Evolutionary conservation across 352 stramenopile genomes (phyloP).

Genomic region (Pythium dissimile): DNA sequence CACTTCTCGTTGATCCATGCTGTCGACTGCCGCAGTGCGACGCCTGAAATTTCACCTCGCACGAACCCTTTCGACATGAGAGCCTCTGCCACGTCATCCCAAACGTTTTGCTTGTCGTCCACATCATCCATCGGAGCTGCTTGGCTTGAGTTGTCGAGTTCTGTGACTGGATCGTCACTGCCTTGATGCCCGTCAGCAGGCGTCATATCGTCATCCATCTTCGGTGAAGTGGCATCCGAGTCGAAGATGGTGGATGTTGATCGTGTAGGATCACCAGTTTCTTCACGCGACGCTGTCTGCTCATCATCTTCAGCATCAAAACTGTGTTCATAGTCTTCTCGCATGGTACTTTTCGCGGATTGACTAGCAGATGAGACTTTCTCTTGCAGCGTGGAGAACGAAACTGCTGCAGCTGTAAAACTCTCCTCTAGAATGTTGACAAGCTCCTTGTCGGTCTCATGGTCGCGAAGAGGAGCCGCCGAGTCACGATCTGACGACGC

Average conservation of each 20-base stretch:
- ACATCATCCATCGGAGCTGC: background rate
- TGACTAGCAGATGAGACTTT: too few species aligned
- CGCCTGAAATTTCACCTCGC: background rate
- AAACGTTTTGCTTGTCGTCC: background rate
- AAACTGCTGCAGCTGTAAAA: too few species aligned
- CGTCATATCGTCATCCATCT: too few species aligned
- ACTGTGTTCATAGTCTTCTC: slow-evolving; percentile 47
- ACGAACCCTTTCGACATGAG: background rate
- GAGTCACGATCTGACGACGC: too few species aligned
- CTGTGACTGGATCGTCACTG: background rate
- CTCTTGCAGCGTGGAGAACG: too few species aligned
- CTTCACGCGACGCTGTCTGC: slow-evolving; percentile 9
- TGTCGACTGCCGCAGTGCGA: background rate
- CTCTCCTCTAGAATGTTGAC: slow-evolving; percentile 63
- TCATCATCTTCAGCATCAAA: slow-evolving; percentile 39
- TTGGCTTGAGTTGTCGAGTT: background rate
- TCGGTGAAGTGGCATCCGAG: too few species aligned
- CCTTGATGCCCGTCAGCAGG: too few species aligned
- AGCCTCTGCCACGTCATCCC: slow-evolving; percentile 1
- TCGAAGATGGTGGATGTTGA: background rate
- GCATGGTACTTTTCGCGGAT: slow-evolving; percentile 10
- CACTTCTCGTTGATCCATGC: background rate
- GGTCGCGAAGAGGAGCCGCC: slow-evolving; percentile 2
- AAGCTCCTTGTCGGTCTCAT: slow-evolving; percentile 33
- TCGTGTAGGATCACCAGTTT: background rate